These are phyloP conservation scores for Carex sylvatica DNA, from an alignment of 202 grass and related monocot genomes.

Conservation along the genomic window DNA sequence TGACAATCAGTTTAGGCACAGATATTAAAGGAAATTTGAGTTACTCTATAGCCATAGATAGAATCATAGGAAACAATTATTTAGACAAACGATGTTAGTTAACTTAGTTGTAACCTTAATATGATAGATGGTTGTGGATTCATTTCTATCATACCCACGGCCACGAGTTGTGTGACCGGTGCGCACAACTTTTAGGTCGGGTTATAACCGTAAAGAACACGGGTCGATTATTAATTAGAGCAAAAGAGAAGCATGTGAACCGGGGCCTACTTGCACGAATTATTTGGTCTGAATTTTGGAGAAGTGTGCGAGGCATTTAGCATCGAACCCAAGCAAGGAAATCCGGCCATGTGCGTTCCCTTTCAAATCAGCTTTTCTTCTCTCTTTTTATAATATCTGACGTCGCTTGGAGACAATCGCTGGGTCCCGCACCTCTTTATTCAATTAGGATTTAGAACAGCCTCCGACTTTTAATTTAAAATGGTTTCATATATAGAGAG, in stretches of 20 bases:
- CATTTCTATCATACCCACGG: neutral
- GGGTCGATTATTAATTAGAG: neutral
- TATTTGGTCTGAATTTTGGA: constrained; percentile 10
- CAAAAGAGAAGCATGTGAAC: neutral
- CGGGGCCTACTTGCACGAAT: neutral
- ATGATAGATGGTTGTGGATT: neutral
- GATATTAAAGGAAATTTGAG: no score
- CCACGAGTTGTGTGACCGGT: neutral
- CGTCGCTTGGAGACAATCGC: neutral
- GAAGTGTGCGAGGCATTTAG: neutral
- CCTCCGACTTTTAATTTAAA: no score
- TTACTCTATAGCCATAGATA: no score
- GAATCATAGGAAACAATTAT: no score
- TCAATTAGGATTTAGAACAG: no score
- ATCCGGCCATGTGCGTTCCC: neutral
- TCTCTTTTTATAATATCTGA: neutral
- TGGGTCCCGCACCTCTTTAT: neutral
- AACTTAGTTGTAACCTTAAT: neutral
- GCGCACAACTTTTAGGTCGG: neutral
- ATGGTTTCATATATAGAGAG: no score
- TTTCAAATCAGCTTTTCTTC: neutral
- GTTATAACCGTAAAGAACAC: neutral
- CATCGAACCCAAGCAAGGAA: constrained; percentile 12
- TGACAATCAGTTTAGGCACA: no score
- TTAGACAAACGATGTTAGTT: neutral